Evolutionary conservation across 805 yeast genomes (phyloP).

Genomic region (Komagataella populi): DNA sequence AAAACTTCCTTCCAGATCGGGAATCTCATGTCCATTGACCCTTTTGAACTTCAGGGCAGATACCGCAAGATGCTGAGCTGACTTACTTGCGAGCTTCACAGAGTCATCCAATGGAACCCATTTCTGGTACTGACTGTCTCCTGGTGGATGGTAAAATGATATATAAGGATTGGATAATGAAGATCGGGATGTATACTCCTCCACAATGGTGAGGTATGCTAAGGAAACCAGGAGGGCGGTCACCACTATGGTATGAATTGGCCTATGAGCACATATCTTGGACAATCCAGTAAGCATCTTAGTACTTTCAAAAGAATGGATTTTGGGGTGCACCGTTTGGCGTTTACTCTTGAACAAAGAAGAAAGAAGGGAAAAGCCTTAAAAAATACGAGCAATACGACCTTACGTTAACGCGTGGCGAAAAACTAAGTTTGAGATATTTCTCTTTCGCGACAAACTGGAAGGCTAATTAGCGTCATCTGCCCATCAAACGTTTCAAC

Average conservation of each 20-base stretch:
- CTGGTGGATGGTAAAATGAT: constrained; percentile 23
- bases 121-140: constrained; percentile 17
- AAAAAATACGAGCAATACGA: not conserved
- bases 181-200: constrained; percentile 32
- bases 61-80: constrained; percentile 32
- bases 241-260: constrained; percentile 72
- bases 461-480: not conserved
- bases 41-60: constrained; percentile 47
- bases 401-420: not conserved
- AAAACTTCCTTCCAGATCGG: constrained; percentile 25
- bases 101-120: constrained; percentile 39
- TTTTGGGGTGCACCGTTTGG: not conserved
- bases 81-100: constrained; percentile 17
- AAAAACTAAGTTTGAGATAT: not conserved
- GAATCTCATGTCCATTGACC: constrained; percentile 24
- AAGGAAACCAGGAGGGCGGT: constrained; percentile 66
- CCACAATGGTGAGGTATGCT: constrained; percentile 65
- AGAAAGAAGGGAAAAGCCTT: not conserved
- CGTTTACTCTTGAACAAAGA: not conserved
- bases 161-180: constrained; percentile 4
- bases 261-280: constrained; percentile 57
- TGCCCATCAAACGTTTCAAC: too few relatives aligned
- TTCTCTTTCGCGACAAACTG: not conserved
- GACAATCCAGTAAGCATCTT: constrained; percentile 11
- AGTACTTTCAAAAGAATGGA: not conserved